Evolutionary conservation across 371 early-diverging fungal species (phyloP).

Genomic region (Zancudomyces culisetae): DNA sequence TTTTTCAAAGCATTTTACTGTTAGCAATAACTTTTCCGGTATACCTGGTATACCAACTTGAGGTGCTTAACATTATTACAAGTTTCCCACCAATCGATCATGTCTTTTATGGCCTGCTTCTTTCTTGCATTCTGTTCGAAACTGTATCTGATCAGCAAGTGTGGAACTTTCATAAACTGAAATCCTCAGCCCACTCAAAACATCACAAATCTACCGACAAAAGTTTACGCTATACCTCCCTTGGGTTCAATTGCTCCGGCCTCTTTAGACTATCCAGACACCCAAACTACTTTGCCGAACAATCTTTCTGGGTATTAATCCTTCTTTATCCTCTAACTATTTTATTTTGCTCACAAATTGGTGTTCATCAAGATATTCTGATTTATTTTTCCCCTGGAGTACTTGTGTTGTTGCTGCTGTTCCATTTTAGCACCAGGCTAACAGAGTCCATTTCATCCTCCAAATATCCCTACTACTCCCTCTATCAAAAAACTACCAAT

Average conservation of each 20-base stretch:
- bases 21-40: constrained; percentile 27
- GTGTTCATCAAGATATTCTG: neutral
- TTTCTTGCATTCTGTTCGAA: constrained; percentile 33
- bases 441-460: constrained; percentile 50
- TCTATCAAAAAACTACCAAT: constrained; percentile 38
- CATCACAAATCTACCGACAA: neutral
- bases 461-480: constrained; percentile 55
- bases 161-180: constrained; percentile 51
- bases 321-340: constrained; percentile 31
- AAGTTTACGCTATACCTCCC: neutral
- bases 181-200: constrained; percentile 27
- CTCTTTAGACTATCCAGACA: constrained; percentile 57
- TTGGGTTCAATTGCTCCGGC: constrained; percentile 56
- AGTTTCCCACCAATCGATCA: constrained; percentile 27
- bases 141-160: constrained; percentile 67
- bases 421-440: constrained; percentile 48
- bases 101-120: constrained; percentile 24
- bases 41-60: constrained; percentile 6
- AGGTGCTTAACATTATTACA: neutral
- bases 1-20: constrained; percentile 35
- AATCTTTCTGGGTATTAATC: constrained; percentile 39
- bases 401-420: constrained; percentile 34
- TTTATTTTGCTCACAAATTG: constrained; percentile 15
- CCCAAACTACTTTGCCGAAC: constrained; percentile 68
- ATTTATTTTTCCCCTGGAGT: constrained; percentile 27